Conservation (phyloP, 1,139 yeast species). For the Suhomyces bokatorum region DNA sequence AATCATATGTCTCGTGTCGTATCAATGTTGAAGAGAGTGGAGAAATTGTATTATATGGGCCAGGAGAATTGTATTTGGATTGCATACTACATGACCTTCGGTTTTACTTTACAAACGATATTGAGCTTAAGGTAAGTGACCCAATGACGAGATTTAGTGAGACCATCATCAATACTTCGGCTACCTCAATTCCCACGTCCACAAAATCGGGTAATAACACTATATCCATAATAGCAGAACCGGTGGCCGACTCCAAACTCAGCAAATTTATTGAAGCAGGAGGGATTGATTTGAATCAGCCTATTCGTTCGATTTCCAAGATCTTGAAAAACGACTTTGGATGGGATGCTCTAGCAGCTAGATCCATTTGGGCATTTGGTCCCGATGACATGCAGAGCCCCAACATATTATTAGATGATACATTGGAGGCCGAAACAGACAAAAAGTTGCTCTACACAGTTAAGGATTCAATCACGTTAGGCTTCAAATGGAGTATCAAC, state of each 20-base stretch:
- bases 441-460: conserved; percentile 47
- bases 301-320: conserved; percentile 49
- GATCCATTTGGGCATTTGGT: conserved; percentile 83
- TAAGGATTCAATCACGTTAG: conserved; percentile 62
- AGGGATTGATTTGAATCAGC: conserved; percentile 37
- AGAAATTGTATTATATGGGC: conserved; percentile 75
- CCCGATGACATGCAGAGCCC: conserved; percentile 60
- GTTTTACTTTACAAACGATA: conserved; percentile 51
- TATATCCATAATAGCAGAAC: conserved; percentile 78
- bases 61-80: conserved; percentile 89
- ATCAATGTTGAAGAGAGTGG: conserved; percentile 86
- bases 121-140: conserved; percentile 80
- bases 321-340: conserved; percentile 56
- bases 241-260: conserved; percentile 54
- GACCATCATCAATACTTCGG: conserved; percentile 67
- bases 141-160: conserved; percentile 83
- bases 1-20: conserved; percentile 64
- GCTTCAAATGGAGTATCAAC: conserved; percentile 78
- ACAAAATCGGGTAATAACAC: conserved; percentile 56
- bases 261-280: conserved; percentile 60
- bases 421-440: conserved; percentile 71
- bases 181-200: conserved; percentile 61
- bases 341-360: conserved; percentile 84
- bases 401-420: conserved; percentile 68
- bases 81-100: conserved; percentile 80